Conservation (phyloP, 2,329 filamentous ascomycete species). For the Fonsecaea erecta region DNA sequence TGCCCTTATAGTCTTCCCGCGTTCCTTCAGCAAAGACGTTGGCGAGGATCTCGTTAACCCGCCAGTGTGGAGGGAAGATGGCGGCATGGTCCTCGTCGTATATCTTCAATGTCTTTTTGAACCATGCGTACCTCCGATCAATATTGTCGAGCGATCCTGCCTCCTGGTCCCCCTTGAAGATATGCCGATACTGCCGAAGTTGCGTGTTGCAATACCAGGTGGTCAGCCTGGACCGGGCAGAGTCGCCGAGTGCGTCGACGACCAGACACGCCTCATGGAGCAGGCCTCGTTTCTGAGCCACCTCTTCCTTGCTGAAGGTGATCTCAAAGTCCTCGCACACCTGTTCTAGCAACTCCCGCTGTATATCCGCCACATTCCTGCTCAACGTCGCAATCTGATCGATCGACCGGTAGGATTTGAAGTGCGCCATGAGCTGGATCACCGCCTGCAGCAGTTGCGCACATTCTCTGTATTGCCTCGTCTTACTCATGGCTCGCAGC, state of each 20-base stretch:
- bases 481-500: slow-evolving; percentile 78
- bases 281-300: slow-evolving; percentile 69
- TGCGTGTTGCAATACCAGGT: slow-evolving; percentile 99
- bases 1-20: slow-evolving; percentile 90
- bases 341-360: slow-evolving; percentile 90
- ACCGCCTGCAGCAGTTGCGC: slow-evolving; percentile 92
- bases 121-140: slow-evolving; percentile 91
- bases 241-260: slow-evolving; percentile 91
- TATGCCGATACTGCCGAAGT: slow-evolving; percentile 89
- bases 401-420: slow-evolving; percentile 96
- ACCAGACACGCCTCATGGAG: slow-evolving; percentile 88
- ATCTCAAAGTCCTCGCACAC: slow-evolving; percentile 99
- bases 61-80: slow-evolving; percentile 88
- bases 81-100: slow-evolving; percentile 90
- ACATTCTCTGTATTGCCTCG: slow-evolving; percentile 91
- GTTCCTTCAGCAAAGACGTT: slow-evolving; percentile 96
- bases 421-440: slow-evolving; percentile 96
- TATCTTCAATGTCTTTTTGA: slow-evolving; percentile 90
- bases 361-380: slow-evolving; percentile 88
- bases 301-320: slow-evolving; percentile 86
- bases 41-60: slow-evolving; percentile 84
- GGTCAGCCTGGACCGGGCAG: slow-evolving; percentile 77
- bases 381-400: slow-evolving; percentile 95
- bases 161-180: slow-evolving; percentile 95
- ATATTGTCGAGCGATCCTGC: slow-evolving; percentile 97